These are phyloP conservation scores for Ophiostoma angusticollis DNA, from an alignment of 2,329 filamentous ascomycete species.

Conservation along the genomic window DNA sequence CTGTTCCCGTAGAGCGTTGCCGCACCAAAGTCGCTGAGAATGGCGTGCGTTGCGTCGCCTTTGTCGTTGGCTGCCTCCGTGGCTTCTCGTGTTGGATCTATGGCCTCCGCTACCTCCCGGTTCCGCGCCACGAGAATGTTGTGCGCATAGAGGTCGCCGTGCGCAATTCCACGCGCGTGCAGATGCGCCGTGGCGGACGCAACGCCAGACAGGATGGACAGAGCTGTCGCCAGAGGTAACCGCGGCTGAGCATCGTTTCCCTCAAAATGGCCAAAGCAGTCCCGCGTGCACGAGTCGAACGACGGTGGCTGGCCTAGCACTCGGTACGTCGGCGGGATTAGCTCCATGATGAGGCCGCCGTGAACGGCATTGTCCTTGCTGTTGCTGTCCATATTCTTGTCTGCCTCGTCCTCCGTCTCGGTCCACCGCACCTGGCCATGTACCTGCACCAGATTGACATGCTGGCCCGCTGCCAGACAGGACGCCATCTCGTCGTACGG, in stretches of 20 bases:
- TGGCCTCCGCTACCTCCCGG: no score
- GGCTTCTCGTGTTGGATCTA: no score
- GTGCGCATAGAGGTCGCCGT: conserved; percentile 36
- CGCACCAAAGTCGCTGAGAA: conserved; percentile 35
- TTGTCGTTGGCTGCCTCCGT: background rate
- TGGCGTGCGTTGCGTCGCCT: conserved; percentile 21
- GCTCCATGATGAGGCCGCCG: conserved; percentile 33
- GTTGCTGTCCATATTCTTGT: background rate
- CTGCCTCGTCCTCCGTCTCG: background rate
- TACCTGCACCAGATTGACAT: conserved; percentile 32
- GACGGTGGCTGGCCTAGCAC: conserved; percentile 32
- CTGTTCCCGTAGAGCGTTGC: conserved; percentile 29
- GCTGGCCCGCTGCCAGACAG: conserved; percentile 31
- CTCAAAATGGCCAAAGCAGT: conserved; percentile 27
- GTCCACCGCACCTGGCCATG: conserved; percentile 26
- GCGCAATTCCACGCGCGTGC: conserved; percentile 29
- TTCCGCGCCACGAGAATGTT: conserved; percentile 27
- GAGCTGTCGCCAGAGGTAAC: conserved; percentile 20
- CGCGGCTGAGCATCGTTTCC: conserved; percentile 12
- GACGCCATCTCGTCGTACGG: conserved; percentile 37
- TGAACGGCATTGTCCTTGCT: conserved; percentile 9
- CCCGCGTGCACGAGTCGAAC: conserved; percentile 32
- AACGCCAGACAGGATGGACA: conserved; percentile 27
- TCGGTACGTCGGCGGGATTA: conserved; percentile 30
- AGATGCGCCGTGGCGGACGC: conserved; percentile 31